Conservation (phyloP, 2,329 filamentous ascomycete genomes). For the Pezicula radicicola region DNA sequence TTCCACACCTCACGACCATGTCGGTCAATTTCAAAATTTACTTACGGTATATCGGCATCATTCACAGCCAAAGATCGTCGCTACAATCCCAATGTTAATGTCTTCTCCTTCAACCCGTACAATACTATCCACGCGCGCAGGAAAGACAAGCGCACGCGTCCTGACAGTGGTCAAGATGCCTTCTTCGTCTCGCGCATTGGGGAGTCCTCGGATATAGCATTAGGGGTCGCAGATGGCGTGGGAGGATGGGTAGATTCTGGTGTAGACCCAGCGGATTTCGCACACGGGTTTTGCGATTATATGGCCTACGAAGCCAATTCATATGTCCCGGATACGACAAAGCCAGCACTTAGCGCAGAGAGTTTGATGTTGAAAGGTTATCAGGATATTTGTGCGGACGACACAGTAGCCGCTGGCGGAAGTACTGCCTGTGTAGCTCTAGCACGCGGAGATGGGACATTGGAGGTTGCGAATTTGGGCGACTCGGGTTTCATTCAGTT, state of each 20-base stretch:
- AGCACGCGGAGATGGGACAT: constrained; percentile 65
- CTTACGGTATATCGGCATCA: constrained; percentile 70
- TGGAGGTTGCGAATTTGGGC: constrained; percentile 91
- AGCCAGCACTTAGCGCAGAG: constrained; percentile 53
- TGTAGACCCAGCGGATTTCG: constrained; percentile 92
- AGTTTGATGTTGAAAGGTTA: constrained; percentile 81
- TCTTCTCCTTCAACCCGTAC: constrained; percentile 69
- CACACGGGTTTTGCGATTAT: constrained; percentile 87
- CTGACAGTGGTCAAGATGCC: constrained; percentile 87
- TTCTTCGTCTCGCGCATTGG: constrained; percentile 90
- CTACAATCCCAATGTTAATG: constrained; percentile 65
- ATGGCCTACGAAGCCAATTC: constrained; percentile 73
- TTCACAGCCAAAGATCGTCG: constrained; percentile 70
- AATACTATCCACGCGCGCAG: constrained; percentile 53
- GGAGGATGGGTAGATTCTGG: constrained; percentile 93
- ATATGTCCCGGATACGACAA: constrained; percentile 22
- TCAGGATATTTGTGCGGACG: constrained; percentile 73
- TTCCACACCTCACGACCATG: constrained; percentile 17
- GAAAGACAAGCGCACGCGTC: constrained; percentile 58
- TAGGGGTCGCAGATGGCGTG: constrained; percentile 91
- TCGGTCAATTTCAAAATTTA: constrained; percentile 36
- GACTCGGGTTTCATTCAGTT: constrained; percentile 93
- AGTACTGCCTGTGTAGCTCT: constrained; percentile 91
- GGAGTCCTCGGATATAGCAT: constrained; percentile 67
- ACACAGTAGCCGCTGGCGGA: constrained; percentile 73